Evolutionary conservation across 2,329 filamentous ascomycete genomes (phyloP).

Genomic region (Colletotrichum sp.): DNA sequence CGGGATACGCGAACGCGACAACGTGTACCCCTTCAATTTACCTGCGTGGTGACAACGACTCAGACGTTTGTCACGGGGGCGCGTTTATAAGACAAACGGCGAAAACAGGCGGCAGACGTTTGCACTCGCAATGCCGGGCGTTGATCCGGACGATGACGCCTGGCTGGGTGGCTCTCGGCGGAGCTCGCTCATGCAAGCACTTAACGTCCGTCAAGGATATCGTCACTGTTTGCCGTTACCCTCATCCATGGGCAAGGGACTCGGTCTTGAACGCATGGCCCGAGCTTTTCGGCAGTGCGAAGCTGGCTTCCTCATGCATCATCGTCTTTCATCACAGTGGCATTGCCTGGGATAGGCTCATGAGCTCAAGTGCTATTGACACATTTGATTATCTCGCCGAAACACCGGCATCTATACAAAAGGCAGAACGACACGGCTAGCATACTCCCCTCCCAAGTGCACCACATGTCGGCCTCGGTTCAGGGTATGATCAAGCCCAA

Average conservation of each 20-base stretch:
- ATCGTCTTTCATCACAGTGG: neutral
- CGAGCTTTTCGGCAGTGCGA: neutral
- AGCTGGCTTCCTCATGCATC: neutral
- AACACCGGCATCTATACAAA: neutral
- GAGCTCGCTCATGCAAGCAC: neutral
- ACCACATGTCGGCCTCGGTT: conserved; percentile 26
- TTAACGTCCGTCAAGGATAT: neutral
- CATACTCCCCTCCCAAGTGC: conserved; percentile 23
- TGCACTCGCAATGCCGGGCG: neutral
- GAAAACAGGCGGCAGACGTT: neutral
- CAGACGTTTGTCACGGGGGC: neutral
- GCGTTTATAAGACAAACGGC: neutral
- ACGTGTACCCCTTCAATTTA: neutral
- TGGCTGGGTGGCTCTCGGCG: neutral
- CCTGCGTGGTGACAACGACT: neutral
- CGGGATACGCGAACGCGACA: neutral
- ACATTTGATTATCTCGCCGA: neutral
- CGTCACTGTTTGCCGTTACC: neutral
- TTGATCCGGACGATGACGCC: neutral
- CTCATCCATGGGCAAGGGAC: neutral
- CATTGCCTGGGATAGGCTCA: neutral
- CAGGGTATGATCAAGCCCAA: neutral
- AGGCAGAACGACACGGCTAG: conserved; percentile 24
- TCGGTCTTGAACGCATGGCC: neutral
- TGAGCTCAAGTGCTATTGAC: neutral